These are phyloP conservation scores for Boletellus sp. DNA, from an alignment of 768 basidiomycete genomes.

Conservation along the genomic window DNA sequence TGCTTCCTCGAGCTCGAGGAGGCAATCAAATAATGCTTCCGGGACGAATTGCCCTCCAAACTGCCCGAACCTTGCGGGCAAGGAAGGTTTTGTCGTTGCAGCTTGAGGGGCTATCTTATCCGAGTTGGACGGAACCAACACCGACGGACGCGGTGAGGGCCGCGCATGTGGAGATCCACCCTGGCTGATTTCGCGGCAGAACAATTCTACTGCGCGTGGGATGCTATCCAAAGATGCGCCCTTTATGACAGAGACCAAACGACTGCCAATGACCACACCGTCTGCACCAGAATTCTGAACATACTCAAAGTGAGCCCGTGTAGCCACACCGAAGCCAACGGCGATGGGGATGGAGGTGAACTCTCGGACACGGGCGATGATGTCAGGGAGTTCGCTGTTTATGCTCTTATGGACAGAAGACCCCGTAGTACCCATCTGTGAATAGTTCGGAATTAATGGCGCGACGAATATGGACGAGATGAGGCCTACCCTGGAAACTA, in stretches of 20 bases:
- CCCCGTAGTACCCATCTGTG: conserved; percentile 96
- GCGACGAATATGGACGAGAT: conserved; percentile 8
- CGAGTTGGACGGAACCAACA: neutral
- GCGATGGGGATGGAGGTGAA: conserved; percentile 81
- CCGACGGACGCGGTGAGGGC: neutral
- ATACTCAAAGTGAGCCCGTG: conserved; percentile 79
- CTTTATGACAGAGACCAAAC: conserved; percentile 79
- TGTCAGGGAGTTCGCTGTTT: conserved; percentile 74
- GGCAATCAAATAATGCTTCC: conserved; percentile 90
- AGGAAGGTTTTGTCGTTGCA: conserved; percentile 36
- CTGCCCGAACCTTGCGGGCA: conserved; percentile 87
- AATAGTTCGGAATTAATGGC: conserved; percentile 3
- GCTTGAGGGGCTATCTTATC: conserved; percentile 23
- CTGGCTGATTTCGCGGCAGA: conserved; percentile 65
- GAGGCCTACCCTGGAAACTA: conserved; percentile 87
- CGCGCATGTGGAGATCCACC: conserved; percentile 30
- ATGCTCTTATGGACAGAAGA: conserved; percentile 72
- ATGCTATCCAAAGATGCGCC: conserved; percentile 48
- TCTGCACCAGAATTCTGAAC: conserved; percentile 89
- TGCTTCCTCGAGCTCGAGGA: conserved; percentile 86
- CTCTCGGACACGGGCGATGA: conserved; percentile 78
- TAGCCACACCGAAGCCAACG: conserved; percentile 96
- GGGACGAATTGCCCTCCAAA: conserved; percentile 99
- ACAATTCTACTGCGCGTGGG: conserved; percentile 58
- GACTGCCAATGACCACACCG: conserved; percentile 91